Evolutionary conservation across 1,284 basidiomycete species (phyloP), one percentile per base, ranked within the genome.

Genomic region (Fistulina hepatica): DNA sequence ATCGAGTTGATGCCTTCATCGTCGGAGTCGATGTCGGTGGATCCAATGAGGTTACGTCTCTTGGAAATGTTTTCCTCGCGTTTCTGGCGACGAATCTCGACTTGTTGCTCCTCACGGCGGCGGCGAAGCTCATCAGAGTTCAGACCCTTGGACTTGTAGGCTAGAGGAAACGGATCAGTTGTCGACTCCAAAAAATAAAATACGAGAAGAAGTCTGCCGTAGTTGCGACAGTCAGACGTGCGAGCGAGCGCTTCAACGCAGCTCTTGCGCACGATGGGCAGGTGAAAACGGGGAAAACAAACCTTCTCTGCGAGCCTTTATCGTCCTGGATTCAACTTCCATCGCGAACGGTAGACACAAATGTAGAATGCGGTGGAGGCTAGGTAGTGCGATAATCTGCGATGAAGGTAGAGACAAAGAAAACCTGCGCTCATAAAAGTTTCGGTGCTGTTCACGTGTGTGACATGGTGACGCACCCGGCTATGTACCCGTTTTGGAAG

Each of bases 61-160:
- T 97, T 97, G 46, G 92, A 86, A 44, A 97, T 93, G 57, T 90
- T 92, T 62, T 97, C 92, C 58, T 97, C 92, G 51, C 93, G 75
- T 68, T 95, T 95, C 67, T 92, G 88, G 56, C 88, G 76, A 56
- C 92, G 76, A 69, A 97, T 95, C 70, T 97, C 93, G 42, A 97
- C 92, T 56, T 95, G 91, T 58, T 93, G 88, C 59, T 97, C 92
- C 61, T 97, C 92, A 46, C 92, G 79, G 59, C 92, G 81, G 62
- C 91, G 82, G 56, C 93, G 78, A 52, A 95, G 82, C 51, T 84
- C 82, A 47, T 91, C 86, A 52, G 78, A 77, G 59, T 88, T 89
- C 48, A 90, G 67, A 47, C 82, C 81, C 60, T 89, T 90, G 63
- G 75, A 81, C 71, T 91, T 47, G 43, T 47, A 47, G 20, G 43